Base-by-base conservation (phyloP, 73 alveolate genomes). In the Paramecium bursaria region DNA sequence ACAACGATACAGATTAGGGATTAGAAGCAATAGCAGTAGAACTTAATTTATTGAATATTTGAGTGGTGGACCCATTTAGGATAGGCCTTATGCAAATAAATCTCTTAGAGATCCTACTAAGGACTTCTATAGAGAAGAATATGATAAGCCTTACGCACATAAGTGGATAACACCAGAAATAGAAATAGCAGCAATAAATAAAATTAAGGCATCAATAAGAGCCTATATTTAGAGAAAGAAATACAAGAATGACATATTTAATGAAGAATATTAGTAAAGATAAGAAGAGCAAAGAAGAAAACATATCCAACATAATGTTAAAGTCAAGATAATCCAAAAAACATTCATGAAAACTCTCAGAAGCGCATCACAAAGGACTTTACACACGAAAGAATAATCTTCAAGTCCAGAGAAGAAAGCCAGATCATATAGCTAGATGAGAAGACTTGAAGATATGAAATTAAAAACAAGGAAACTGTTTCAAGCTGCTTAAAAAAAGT, bases 181-280 rank as follows among this genome's bases (percentile, higher is more conserved):
- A 2, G 82, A 67, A 67, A 46, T 67, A 5, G 30, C 55, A 15
- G 82, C 82, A 7, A 67, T 67, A 2, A 67, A 67, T 42, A 67
- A 67, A 17, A 67, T 67, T 35, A 67, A 67, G 22, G 82, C 82
- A 14, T 42, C 82, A 2, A 67, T 67, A 21, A 67, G 46, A 67
- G 82, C 82, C 3, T 67, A 67, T 67, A 44, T 67, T 39, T 7
- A 67, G 44, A 67, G 82, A 67, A 67, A 67, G 13, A 67, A 67
- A 17, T 67, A 35, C 21, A n/a, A 67, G 22, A 67, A 42, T 21
- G 27, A 57, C 5, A 57, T 30, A 30, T 3, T 17, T 25, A 35
- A 25, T 3, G 44, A 35, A 67, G 14, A 14, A 35, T 22, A 31
- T 10, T 39, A 42, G 11, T 25, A 42, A 10, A 44, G 21, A 35